Conservation (phyloP, 2,329 filamentous ascomycete genomes). For the Dothistroma septosporum region DNA sequence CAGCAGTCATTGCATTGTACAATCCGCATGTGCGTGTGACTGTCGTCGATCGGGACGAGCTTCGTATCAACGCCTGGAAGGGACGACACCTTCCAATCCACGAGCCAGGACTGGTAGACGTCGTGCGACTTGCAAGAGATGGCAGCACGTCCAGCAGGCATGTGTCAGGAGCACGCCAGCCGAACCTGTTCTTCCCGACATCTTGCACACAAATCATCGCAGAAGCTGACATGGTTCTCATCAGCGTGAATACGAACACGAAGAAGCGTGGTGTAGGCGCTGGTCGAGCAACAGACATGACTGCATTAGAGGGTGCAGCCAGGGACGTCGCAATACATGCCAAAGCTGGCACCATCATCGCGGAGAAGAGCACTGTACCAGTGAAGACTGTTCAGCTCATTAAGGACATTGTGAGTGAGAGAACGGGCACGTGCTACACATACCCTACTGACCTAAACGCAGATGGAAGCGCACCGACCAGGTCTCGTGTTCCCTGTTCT, state of each 20-base stretch:
- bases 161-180: conserved; percentile 38
- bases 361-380: conserved; percentile 78
- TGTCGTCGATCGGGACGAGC: conserved; percentile 65
- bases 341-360: conserved; percentile 63
- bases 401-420: conserved; percentile 55
- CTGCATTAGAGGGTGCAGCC: conserved; percentile 64
- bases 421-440: conserved; percentile 14
- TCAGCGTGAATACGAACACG: conserved; percentile 77
- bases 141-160: conserved; percentile 21
- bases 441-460: background rate
- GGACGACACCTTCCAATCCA: conserved; percentile 71
- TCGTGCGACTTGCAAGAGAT: conserved; percentile 60
- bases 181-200: conserved; percentile 70
- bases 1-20: conserved; percentile 67
- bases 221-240: conserved; percentile 67
- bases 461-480: conserved; percentile 52
- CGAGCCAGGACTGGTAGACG: conserved; percentile 66
- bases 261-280: conserved; percentile 66
- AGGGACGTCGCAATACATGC: conserved; percentile 63
- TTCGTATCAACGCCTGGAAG: conserved; percentile 68
- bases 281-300: conserved; percentile 67
- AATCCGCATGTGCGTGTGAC: conserved; percentile 67
- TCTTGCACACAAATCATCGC: conserved; percentile 58
- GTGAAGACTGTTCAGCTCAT: conserved; percentile 68
- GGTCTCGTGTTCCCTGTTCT: conserved; percentile 70